A percentile compares a stretch with the other conserved stretches of the same genome.
Evolutionary conservation across 345 rosid genomes (phyloP).

Genomic region (Atalantia buxifolia): DNA sequence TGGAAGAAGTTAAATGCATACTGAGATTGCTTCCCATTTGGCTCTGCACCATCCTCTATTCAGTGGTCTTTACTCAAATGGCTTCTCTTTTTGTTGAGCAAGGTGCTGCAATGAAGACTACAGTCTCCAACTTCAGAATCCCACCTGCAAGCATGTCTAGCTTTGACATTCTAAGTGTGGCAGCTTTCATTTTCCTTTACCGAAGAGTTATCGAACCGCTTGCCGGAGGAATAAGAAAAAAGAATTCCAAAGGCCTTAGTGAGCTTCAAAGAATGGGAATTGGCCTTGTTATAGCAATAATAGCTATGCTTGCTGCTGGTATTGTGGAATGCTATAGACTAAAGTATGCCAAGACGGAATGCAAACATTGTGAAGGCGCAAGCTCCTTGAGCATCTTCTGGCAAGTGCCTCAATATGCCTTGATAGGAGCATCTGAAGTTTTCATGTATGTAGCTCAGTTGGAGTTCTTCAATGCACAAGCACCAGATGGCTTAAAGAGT

Average conservation of each 20-base stretch:
- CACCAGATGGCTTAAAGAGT: conserved; percentile 96
- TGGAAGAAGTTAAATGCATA: conserved; percentile 98
- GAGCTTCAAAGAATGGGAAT: conserved; percentile 98
- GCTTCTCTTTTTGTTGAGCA: conserved; percentile 98
- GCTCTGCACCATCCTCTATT: conserved; percentile 96
- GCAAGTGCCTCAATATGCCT: conserved; percentile 92
- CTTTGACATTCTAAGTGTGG: conserved; percentile 93
- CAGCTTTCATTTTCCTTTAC: conserved; percentile 78
- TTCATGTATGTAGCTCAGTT: conserved; percentile 98
- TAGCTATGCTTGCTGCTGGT: conserved; percentile 89
- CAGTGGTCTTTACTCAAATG: conserved; percentile 98
- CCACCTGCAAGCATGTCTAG: conserved; percentile 99
- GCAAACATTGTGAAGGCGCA: conserved; percentile 77
- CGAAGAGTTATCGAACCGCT: conserved; percentile 82
- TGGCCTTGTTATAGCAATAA: conserved; percentile 86
- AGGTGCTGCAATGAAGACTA: conserved; percentile 98
- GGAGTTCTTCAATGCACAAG: conserved; percentile 93
- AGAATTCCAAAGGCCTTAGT: conserved; percentile 55
- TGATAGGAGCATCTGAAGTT: conserved; percentile 97
- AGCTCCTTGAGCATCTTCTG: conserved; percentile 97
- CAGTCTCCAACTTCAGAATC: conserved; percentile 59
- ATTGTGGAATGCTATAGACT: conserved; percentile 80
- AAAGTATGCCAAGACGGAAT: conserved; percentile 58
- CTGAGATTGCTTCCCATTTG: conserved; percentile 89
- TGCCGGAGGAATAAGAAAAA: conserved; percentile 45